Percentiles rank a stretch among this genome's conserved stretches.
Evolutionary conservation across 2,329 filamentous ascomycete genomes (phyloP).

Genomic region (Sarocladiaceae sp.): DNA sequence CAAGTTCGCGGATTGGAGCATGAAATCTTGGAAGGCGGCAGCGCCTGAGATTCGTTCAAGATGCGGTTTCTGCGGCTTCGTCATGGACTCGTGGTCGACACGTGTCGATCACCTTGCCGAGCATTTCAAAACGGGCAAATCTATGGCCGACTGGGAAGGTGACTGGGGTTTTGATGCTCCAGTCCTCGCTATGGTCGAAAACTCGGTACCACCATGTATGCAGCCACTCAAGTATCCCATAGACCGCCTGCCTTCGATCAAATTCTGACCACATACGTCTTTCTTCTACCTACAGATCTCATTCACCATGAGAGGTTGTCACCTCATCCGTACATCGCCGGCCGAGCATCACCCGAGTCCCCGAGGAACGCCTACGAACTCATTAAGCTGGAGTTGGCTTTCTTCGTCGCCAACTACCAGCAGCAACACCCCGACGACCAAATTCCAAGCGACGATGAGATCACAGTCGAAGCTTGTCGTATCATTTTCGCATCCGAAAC

Average conservation of each 20-base stretch:
- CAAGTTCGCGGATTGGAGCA: slow-evolving; percentile 59
- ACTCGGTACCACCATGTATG: slow-evolving; percentile 60
- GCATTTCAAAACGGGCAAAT: slow-evolving; percentile 60
- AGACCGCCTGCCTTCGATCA: slow-evolving; percentile 32
- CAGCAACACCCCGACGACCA: slow-evolving; percentile 30
- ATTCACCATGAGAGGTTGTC: slow-evolving; percentile 57
- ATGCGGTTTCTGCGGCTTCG: slow-evolving; percentile 59
- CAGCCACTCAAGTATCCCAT: slow-evolving; percentile 29
- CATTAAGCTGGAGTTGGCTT: slow-evolving; percentile 50
- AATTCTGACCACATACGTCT: slow-evolving; percentile 25
- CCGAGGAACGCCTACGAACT: slow-evolving; percentile 55
- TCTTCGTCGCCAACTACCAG: slow-evolving; percentile 40
- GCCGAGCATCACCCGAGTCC: slow-evolving; percentile 34
- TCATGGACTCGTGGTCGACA: slow-evolving; percentile 55
- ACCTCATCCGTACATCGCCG: slow-evolving; percentile 47
- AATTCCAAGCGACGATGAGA: slow-evolving; percentile 42
- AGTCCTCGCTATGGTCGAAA: slow-evolving; percentile 57
- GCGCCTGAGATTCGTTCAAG: slow-evolving; percentile 56
- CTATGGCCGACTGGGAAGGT: slow-evolving; percentile 65
- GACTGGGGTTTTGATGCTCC: slow-evolving; percentile 61
- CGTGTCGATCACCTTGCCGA: slow-evolving; percentile 59
- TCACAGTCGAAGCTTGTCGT: slow-evolving; percentile 52
- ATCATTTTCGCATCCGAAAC: slow-evolving; percentile 51
- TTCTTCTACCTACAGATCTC: slow-evolving; percentile 38
- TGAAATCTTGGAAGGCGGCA: slow-evolving; percentile 55